Base-by-base conservation (phyloP, 2,329 filamentous ascomycete species). In the Colletotrichum eleusines region DNA sequence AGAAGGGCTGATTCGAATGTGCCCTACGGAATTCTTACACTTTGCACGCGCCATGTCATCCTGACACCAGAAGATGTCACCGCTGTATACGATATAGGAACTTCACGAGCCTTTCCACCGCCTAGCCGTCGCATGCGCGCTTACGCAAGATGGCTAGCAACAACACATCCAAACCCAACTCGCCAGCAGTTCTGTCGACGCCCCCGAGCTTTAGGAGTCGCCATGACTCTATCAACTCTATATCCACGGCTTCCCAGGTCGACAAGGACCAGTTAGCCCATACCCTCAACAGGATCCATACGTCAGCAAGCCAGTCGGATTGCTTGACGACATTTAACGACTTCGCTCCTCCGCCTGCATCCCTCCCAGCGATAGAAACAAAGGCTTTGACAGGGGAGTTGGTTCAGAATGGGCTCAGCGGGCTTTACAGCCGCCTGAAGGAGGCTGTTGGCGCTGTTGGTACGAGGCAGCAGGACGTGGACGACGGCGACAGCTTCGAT, bases 251-350 rank as follows among this genome's bases (percentile, higher is more conserved):
- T 44, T 81, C 80, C 42, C 76, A 76, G 40, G 73, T 80, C 71
- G 92, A 95, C 79, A 92, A 89, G 77, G 92, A 94, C 73, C 91
- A 93, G 68, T 86, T 95, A 46, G 90, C 92, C 42, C 89, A 94
- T 73, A 89, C 92, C 23, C 89, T 98, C 72, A 92, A 97, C 81
- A 91, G 93, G 76, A 97, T 98, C 74, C 95, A 98, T 80, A 94
- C 86, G 61, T 91, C 93, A 7, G 94, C 95, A n/a, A 97, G 93
- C 77, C 92, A 93, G 78, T 93, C 93, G 42, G 92, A 92, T 73
- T 89, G 90, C 42, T 86, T 98, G 58, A 98, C 95, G 2, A 97
- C 94, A 11, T 98, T 98, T 82, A 97, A 97, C 81, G 95, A 98
- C 77, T 95, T 97, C 76, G 93, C 92, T 0, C 87, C 91, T 0